A percentile compares a stretch with the other conserved stretches of the same genome.
These are phyloP conservation scores for Graphiopsis chlorocephala DNA, from an alignment of 2,329 filamentous ascomycete genomes.

Conservation along the genomic window DNA sequence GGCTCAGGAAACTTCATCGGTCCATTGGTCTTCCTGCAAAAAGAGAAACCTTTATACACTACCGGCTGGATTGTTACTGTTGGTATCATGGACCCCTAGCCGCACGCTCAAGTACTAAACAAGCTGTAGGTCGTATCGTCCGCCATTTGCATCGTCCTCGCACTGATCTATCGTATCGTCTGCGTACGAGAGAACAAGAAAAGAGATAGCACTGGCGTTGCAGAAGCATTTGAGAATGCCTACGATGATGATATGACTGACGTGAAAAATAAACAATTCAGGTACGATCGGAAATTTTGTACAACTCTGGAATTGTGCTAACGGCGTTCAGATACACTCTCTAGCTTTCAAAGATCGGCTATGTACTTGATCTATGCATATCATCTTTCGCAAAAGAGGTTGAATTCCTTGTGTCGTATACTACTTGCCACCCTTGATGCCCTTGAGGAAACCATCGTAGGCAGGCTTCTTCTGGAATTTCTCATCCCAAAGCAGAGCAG, in stretches of 20 bases:
- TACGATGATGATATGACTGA: constrained; percentile 55
- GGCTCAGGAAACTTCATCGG: constrained; percentile 44
- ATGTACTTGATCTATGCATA: neutral
- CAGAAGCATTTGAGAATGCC: constrained; percentile 53
- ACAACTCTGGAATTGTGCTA: neutral
- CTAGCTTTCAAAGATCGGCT: neutral
- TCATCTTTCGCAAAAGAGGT: neutral
- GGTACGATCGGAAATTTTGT: constrained; percentile 1
- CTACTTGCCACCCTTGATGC: constrained; percentile 17
- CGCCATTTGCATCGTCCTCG: constrained; percentile 36
- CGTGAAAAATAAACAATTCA: constrained; percentile 30
- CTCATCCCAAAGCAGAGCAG: constrained; percentile 45
- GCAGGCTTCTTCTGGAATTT: constrained; percentile 48
- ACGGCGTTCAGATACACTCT: neutral
- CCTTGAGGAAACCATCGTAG: constrained; percentile 33
- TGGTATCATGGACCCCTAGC: constrained; percentile 19
- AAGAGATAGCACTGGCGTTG: constrained; percentile 42
- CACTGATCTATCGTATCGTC: constrained; percentile 44
- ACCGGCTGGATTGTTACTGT: constrained; percentile 41
- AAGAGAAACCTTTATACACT: constrained; percentile 41
- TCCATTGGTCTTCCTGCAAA: constrained; percentile 42
- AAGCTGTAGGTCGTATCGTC: constrained; percentile 28
- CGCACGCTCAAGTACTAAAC: neutral
- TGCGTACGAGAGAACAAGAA: constrained; percentile 46
- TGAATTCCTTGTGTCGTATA: no score